phyloP scores from a whole-genome alignment of 2,329 filamentous ascomycete genomes.

The Lizonia empirigonia region DNA sequence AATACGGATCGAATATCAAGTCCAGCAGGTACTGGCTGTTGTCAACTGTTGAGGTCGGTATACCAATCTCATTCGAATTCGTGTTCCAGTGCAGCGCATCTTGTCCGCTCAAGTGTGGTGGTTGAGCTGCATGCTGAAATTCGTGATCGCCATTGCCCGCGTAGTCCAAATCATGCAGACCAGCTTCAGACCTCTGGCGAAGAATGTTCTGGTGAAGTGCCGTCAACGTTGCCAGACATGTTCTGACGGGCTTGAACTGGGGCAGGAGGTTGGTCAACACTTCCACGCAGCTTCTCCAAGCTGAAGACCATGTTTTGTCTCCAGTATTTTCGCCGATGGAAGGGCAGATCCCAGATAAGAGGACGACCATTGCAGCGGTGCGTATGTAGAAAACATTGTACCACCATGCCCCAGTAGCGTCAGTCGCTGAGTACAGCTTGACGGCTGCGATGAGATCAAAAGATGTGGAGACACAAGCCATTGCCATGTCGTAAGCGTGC shows the following conservation, averaged over 20 bases:
- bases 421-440: constrained; percentile 3
- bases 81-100: neutral
- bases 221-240: constrained; percentile 7
- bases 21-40: neutral
- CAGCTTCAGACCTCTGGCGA: neutral
- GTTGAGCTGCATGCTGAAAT: neutral
- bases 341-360: constrained; percentile 6
- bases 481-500: too few species aligned
- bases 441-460: constrained; percentile 1
- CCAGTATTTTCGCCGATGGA: constrained; percentile 3
- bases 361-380: constrained; percentile 11
- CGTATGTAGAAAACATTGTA: constrained; percentile 20
- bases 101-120: neutral
- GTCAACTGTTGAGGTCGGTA: neutral
- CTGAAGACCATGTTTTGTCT: constrained; percentile 1
- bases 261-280: constrained; percentile 7
- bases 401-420: constrained; percentile 17
- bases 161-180: too few species aligned
- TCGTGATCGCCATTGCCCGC: neutral
- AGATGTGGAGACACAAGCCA: neutral
- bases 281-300: neutral
- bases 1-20: constrained; percentile 1
- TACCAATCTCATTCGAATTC: neutral
- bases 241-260: constrained; percentile 7
- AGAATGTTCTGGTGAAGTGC: constrained; percentile 6